These are phyloP conservation scores for Lichtheimia hyalospora DNA, from an alignment of 371 early-diverging fungal genomes.

Conservation along the genomic window DNA sequence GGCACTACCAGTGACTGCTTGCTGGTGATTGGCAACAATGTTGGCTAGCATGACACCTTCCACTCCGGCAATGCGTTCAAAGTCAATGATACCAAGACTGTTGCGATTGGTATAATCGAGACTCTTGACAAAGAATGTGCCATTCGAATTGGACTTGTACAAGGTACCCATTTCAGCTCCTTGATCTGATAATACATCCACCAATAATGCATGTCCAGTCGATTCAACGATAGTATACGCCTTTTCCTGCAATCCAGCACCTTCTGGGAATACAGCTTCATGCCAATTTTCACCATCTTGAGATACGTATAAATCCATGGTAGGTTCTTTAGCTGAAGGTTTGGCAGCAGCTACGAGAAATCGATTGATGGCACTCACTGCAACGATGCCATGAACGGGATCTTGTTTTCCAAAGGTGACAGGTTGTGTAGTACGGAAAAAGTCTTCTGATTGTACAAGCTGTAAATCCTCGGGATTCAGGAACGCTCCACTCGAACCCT, in stretches of 20 bases:
- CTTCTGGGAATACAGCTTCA: slow-evolving; percentile 61
- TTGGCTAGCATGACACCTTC: slow-evolving; percentile 88
- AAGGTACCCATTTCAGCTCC: slow-evolving; percentile 64
- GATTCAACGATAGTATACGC: slow-evolving; percentile 83
- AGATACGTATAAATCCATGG: slow-evolving; percentile 60
- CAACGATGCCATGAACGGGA: slow-evolving; percentile 56
- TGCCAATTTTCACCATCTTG: slow-evolving; percentile 66
- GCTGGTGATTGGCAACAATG: slow-evolving; percentile 70
- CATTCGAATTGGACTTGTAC: slow-evolving; percentile 87
- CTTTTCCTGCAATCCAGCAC: slow-evolving; percentile 42
- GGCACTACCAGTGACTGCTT: slow-evolving; percentile 41
- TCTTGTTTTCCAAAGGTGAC: slow-evolving; percentile 51
- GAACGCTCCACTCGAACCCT: slow-evolving; percentile 21
- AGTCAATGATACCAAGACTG: slow-evolving; percentile 76
- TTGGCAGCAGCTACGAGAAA: slow-evolving; percentile 73
- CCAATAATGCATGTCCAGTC: slow-evolving; percentile 57
- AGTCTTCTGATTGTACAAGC: slow-evolving; percentile 65
- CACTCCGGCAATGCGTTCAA: slow-evolving; percentile 83
- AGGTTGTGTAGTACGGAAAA: slow-evolving; percentile 54
- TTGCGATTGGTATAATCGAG: slow-evolving; percentile 82
- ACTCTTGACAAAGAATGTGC: slow-evolving; percentile 80
- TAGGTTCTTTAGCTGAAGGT: slow-evolving; percentile 35
- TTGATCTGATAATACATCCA: slow-evolving; percentile 59
- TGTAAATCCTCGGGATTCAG: slow-evolving; percentile 43
- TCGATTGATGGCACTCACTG: slow-evolving; percentile 62